Conservation (phyloP, 2,329 filamentous ascomycete genomes). For the Coniochaeta hoffmannii region DNA sequence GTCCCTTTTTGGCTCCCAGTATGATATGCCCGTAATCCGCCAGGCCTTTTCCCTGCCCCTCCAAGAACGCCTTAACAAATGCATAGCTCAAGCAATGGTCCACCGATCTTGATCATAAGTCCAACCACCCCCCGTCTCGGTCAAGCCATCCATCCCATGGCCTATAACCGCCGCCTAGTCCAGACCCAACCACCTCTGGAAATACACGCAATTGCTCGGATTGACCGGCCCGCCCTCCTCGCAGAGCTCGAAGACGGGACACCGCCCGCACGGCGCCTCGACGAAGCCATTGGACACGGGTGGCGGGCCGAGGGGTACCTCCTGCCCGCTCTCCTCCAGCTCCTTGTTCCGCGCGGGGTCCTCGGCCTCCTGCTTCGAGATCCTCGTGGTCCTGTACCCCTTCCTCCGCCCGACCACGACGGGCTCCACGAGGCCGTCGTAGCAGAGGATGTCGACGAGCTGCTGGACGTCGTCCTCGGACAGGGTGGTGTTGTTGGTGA, state of each 20-base stretch:
- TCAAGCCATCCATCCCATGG: conserved; percentile 1
- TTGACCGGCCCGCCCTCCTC: conserved; percentile 86
- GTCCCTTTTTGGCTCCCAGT: not conserved
- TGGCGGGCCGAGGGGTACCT: conserved; percentile 24
- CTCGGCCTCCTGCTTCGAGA: conserved; percentile 32
- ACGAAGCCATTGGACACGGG: conserved; percentile 65
- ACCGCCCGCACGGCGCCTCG: conserved; percentile 83
- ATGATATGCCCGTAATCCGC: not conserved
- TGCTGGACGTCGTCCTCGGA: conserved; percentile 73
- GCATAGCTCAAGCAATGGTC: not conserved
- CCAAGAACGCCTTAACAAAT: not conserved
- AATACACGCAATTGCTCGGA: conserved; percentile 86
- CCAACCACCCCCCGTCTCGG: conserved; percentile 4
- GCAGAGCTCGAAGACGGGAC: conserved; percentile 89
- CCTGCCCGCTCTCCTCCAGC: conserved; percentile 9
- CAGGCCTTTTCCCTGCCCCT: not conserved
- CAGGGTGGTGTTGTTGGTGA: conserved; percentile 66
- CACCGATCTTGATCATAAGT: too few relatives aligned
- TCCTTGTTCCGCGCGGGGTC: conserved; percentile 13
- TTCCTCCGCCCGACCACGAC: conserved; percentile 41
- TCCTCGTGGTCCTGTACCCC: conserved; percentile 46
- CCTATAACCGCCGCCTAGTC: conserved; percentile 25
- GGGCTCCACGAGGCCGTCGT: conserved; percentile 75
- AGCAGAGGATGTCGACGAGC: conserved; percentile 80
- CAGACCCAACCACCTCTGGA: conserved; percentile 68